phyloP scores from a whole-genome alignment of 139 green algal species.

The Microglena sp. region DNA sequence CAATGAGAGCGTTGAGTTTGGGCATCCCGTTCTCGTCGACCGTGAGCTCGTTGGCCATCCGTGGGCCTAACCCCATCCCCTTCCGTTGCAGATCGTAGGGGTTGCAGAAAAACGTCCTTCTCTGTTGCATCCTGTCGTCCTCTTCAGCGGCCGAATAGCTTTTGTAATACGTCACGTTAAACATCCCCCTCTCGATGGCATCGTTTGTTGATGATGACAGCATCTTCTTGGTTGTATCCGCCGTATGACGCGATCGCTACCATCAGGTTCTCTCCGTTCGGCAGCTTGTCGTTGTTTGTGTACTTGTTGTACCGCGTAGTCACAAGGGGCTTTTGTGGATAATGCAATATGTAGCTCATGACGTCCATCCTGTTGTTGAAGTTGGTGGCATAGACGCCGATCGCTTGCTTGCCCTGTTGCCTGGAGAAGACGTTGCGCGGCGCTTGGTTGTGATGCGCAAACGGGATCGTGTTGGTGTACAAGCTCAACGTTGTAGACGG shows the following conservation, averaged over 20 bases:
- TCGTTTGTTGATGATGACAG: conserved; percentile 42
- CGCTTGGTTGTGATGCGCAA: conserved; percentile 47
- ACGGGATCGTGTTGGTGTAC: conserved; percentile 46
- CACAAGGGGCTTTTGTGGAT: conserved; percentile 51
- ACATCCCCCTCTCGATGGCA: conserved; percentile 49
- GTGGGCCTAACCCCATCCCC: too few species aligned
- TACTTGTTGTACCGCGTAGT: conserved; percentile 10
- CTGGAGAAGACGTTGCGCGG: conserved; percentile 47
- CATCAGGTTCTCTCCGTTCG: conserved; percentile 37
- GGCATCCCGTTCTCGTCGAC: too few species aligned
- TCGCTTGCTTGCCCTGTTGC: conserved; percentile 33
- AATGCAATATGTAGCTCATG: conserved; percentile 42
- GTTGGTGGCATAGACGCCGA: conserved; percentile 58
- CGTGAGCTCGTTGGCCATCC: too few species aligned
- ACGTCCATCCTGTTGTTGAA: conserved; percentile 23
- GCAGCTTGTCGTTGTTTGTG: conserved; percentile 32
- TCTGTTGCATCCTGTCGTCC: conserved; percentile 46
- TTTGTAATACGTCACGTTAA: conserved; percentile 43
- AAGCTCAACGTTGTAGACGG: conserved; percentile 37
- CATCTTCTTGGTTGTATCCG: conserved; percentile 66
- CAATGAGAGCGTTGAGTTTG: too few species aligned
- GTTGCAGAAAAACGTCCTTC: conserved; percentile 61
- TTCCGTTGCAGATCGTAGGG: too few species aligned
- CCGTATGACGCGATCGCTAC: conserved; percentile 54
- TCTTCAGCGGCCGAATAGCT: too few species aligned